Percentiles rank a stretch among this genome's conserved stretches.
These are phyloP conservation scores for Dactylellina sp. DNA, from an alignment of 2,329 filamentous ascomycete genomes.

Conservation along the genomic window DNA sequence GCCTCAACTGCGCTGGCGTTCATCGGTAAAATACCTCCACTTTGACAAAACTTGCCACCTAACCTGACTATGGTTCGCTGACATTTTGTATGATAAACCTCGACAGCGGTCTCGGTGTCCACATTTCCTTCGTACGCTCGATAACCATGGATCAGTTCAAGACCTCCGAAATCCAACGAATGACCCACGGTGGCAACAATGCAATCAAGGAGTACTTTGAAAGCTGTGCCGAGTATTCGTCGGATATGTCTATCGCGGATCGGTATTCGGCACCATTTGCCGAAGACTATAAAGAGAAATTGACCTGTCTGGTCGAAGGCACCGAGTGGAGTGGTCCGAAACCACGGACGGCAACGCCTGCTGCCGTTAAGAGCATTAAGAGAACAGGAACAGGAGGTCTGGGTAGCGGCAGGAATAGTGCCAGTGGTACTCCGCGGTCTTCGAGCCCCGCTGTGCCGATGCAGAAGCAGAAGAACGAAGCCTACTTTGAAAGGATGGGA, in stretches of 20 bases:
- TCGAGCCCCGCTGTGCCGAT: conserved; percentile 65
- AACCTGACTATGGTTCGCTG: neutral
- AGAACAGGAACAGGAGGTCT: conserved; percentile 61
- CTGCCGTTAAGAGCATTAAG: conserved; percentile 58
- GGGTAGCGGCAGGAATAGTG: conserved; percentile 61
- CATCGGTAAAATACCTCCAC: conserved; percentile 69
- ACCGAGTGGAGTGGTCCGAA: conserved; percentile 77
- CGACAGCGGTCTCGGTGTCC: conserved; percentile 83
- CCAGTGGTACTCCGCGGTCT: conserved; percentile 59
- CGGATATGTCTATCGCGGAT: conserved; percentile 59
- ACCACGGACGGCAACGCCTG: conserved; percentile 60
- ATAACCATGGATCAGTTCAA: conserved; percentile 99
- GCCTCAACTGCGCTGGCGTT: conserved; percentile 91
- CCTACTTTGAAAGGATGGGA: conserved; percentile 88
- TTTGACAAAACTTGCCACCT: neutral
- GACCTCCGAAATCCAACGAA: conserved; percentile 87
- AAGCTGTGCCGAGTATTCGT: conserved; percentile 61
- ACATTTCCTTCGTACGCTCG: conserved; percentile 97
- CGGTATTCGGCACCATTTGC: conserved; percentile 58
- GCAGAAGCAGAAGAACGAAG: conserved; percentile 78
- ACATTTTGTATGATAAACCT: neutral
- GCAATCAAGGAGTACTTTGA: conserved; percentile 91
- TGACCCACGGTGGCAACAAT: conserved; percentile 91
- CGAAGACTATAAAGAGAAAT: conserved; percentile 61
- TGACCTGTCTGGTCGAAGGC: conserved; percentile 74